Base-by-base conservation (phyloP, 2,329 filamentous ascomycete genomes). In the Thelonectria discophora region DNA sequence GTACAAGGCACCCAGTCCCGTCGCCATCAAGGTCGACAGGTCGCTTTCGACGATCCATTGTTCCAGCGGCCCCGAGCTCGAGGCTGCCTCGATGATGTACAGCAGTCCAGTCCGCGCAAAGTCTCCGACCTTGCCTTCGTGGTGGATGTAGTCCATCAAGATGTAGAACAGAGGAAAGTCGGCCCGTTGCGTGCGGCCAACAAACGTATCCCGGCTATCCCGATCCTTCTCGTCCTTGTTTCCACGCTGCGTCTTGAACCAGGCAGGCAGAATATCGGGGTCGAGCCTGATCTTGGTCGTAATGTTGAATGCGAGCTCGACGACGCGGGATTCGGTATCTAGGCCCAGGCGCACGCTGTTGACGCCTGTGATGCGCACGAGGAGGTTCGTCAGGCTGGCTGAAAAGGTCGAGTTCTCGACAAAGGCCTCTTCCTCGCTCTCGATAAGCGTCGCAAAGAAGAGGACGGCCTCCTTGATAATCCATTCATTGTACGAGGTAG, bases 11-110 rank as follows among this genome's bases (percentile, higher is more conserved):
- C 95, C 95, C 1, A 99, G 80, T 0, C 95, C 95, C 0, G 93
- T 98, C 3, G 95, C 95, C 95, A 99, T 98, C 66, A 98, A 82
- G 0, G 95, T 98, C 12, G 95, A 95, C 54, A 99, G 82, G 75
- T 99, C 95, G 75, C 94, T 97, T 74, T 97, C 94, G 48, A 98
- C 93, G 66, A 99, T 92, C 95, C 95, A 99, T 72, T 93, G 91
- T 79, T 99, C 95, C 61, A 99, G 78, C 1, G 88, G 86, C 18
- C 88, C 86, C 1, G 93, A 97, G 67, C 88, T 90, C 0, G 93
- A 94, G 0, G 94, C 93, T 1, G 93, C 92, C 78, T 98, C 94
- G 69, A 98, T 97, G 62, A 99, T 92, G 78, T 99, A 99, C 8
- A 99, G 84, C 64, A 99, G 77, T 0, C 95, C 95, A 0, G 95